Base-by-base conservation (phyloP, 176 grass and related monocot species). In the Bromus sterilis region DNA sequence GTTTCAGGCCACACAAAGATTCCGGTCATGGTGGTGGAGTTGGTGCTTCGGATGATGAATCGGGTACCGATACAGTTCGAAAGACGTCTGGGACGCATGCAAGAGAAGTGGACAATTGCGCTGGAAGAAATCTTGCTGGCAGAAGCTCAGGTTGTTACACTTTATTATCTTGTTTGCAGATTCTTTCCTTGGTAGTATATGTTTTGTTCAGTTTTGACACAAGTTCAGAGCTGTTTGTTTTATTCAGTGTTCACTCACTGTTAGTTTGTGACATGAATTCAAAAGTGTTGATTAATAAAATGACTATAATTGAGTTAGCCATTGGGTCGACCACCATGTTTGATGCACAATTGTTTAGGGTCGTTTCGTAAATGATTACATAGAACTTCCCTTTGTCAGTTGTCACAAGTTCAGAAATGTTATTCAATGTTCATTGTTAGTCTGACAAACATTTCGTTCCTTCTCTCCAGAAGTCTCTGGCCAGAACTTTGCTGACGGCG, bases 401-500 rank as follows among this genome's bases (percentile, higher is more conserved):
- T n/a, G n/a, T n/a, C n/a, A n/a, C n/a, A n/a, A n/a, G n/a, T n/a
- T n/a, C n/a, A n/a, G n/a, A n/a, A n/a, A n/a, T n/a, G n/a, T n/a
- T n/a, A n/a, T n/a, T n/a, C n/a, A n/a, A n/a, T n/a, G n/a, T n/a
- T n/a, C n/a, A n/a, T n/a, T n/a, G n/a, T n/a, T n/a, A n/a, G n/a
- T n/a, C 24, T 86, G 66, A 71, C 51, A 46, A 23, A 61, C 14
- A 40, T 88, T 20, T 34, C 13, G 15, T 82, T 79, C 36, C 13
- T 66, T 72, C 66, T 74, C 11, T 66, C 10, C 91, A 97, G 94
- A 97, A 79, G 80, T 94, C 15, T 94, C 86, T 11, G 94, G 83
- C 80, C 94, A 97, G 69, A 97, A 97, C 81, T 94, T 97, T 75
- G 16, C 74, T 26, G 85, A 86, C 20, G 85, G 83, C 15, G 83